phyloP scores from a whole-genome alignment of 106 monocot species.

The Acorus gramineus region DNA sequence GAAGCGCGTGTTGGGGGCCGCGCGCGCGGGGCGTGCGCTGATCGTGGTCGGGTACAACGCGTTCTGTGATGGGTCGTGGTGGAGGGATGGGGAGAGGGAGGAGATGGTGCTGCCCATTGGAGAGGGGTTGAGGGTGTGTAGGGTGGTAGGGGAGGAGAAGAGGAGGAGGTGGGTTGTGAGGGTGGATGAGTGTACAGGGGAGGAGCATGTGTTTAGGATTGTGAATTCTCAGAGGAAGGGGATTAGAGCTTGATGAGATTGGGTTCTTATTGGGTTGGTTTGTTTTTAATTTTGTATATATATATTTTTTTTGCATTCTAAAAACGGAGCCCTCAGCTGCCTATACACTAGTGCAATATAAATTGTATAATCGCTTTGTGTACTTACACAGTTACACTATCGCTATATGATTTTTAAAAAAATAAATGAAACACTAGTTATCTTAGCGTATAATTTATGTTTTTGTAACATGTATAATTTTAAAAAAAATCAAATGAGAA shows the following conservation, averaged over 20 bases:
- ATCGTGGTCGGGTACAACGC: conserved; percentile 45
- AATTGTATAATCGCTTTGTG: too few species aligned
- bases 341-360: too few species aligned
- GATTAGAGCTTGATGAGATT: conserved; percentile 18
- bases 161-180: conserved; percentile 48
- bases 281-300: background rate
- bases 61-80: conserved; percentile 1
- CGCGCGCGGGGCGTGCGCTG: conserved; percentile 15
- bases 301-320: conserved; percentile 2
- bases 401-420: too few species aligned
- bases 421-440: too few species aligned
- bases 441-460: too few species aligned
- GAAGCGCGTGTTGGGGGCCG: conserved; percentile 30
- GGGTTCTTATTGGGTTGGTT: background rate
- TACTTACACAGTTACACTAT: too few species aligned
- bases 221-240: conserved; percentile 10
- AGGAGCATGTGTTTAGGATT: conserved; percentile 56
- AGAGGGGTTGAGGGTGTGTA: conserved; percentile 41
- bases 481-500: too few species aligned
- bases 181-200: conserved; percentile 56
- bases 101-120: conserved; percentile 47
- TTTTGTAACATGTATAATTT: too few species aligned
- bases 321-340: too few species aligned
- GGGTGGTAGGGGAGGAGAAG: conserved; percentile 17
- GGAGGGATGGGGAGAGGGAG: conserved; percentile 5